Conservation (phyloP, 176 grass and related monocot genomes). For the Lolium multiflorum region DNA sequence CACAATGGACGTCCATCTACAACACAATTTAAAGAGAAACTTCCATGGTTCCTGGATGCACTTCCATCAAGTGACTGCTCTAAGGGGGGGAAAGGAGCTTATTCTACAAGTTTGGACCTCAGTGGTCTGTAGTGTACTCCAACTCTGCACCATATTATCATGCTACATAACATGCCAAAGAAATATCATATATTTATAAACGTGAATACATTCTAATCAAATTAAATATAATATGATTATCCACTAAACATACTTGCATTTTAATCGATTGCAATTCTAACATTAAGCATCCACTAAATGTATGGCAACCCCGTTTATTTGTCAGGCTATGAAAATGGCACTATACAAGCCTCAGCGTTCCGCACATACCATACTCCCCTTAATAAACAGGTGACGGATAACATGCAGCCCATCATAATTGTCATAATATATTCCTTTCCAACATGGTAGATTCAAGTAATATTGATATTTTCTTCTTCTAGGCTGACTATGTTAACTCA, state of each 20-base stretch:
- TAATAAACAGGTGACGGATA: conserved; percentile 88
- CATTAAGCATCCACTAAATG: conserved; percentile 16
- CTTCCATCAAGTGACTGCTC: conserved; percentile 95
- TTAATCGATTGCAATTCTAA: conserved; percentile 20
- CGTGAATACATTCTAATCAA: background rate
- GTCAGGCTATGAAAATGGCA: conserved; percentile 80
- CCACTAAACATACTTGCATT: background rate
- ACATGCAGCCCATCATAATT: conserved; percentile 25
- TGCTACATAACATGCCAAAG: conserved; percentile 22
- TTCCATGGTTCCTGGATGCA: conserved; percentile 99
- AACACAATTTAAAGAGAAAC: conserved; percentile 81
- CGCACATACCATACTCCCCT: conserved; percentile 97
- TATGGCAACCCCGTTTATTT: conserved; percentile 41
- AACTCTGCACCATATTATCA: conserved; percentile 29
- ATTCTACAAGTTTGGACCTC: conserved; percentile 90
- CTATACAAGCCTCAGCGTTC: conserved; percentile 83
- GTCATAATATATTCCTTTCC: background rate
- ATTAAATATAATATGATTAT: conserved; percentile 17
- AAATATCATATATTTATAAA: conserved; percentile 31
- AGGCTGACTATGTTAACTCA: conserved; percentile 97
- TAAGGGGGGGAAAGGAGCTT: conserved; percentile 97
- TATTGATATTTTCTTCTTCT: conserved; percentile 32
- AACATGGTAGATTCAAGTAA: conserved; percentile 38
- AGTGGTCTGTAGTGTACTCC: conserved; percentile 62
- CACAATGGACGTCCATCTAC: conserved; percentile 87